Conservation (phyloP, 2,329 filamentous ascomycete genomes). For the Xylaria polymorpha region DNA sequence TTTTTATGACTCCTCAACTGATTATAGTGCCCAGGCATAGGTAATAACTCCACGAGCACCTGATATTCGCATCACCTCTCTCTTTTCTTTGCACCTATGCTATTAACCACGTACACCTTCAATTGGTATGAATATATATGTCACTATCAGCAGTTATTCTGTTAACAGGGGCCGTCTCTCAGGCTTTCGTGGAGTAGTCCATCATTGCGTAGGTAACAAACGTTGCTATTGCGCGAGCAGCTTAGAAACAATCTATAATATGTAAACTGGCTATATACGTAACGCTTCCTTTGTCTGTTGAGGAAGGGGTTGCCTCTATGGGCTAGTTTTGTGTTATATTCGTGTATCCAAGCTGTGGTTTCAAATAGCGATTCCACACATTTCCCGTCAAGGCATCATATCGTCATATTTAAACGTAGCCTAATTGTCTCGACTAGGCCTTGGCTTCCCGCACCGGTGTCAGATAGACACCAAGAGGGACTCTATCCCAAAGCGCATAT, state of each 20-base stretch:
- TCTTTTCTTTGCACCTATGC: too few species aligned
- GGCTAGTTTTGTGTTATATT: background rate
- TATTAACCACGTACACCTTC: too few species aligned
- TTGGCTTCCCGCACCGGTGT: slow-evolving; percentile 37
- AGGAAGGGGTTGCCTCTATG: background rate
- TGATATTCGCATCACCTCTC: too few species aligned
- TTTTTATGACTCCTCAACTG: too few species aligned
- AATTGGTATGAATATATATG: too few species aligned
- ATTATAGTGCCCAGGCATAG: too few species aligned
- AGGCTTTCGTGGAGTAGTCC: background rate
- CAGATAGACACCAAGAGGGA: slow-evolving; percentile 42
- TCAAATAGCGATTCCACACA: background rate
- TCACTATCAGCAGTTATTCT: background rate
- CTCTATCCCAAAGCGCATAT: slow-evolving; percentile 51
- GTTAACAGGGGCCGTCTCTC: background rate
- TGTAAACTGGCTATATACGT: background rate
- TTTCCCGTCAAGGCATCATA: background rate
- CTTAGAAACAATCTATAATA: background rate
- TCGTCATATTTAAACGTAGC: background rate
- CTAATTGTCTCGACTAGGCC: background rate
- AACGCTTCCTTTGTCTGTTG: background rate
- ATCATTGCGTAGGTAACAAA: background rate
- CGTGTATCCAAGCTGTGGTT: background rate
- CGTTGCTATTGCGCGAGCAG: background rate
- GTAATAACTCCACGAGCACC: too few species aligned